phyloP scores from a whole-genome alignment of 768 basidiomycete genomes.

The Wakefieldia striispora region DNA sequence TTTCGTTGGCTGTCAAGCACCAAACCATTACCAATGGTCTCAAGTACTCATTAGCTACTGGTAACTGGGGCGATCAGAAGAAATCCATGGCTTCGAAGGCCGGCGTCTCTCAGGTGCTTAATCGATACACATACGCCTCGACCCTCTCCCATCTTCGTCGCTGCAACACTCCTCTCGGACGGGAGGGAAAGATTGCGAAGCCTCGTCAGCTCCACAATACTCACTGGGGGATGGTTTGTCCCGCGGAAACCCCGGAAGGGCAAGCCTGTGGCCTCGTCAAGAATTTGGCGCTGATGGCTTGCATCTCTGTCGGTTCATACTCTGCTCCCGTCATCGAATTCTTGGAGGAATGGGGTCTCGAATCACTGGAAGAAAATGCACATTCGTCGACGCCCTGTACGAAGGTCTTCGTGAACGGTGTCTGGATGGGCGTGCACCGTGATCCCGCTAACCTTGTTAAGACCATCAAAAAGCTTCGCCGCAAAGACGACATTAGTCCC shows the following conservation, averaged over 20 bases:
- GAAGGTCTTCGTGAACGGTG: constrained; percentile 98
- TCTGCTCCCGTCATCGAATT: constrained; percentile 97
- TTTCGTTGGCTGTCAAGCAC: constrained; percentile 89
- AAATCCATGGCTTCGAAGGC: constrained; percentile 98
- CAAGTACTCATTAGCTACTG: constrained; percentile 96
- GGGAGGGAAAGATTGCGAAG: constrained; percentile 98
- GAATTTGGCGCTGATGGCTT: constrained; percentile 95
- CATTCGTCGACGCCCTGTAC: constrained; percentile 81
- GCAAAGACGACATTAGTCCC: constrained; percentile 92
- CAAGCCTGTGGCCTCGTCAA: constrained; percentile 99
- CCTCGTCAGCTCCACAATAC: constrained; percentile 99
- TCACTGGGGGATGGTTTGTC: constrained; percentile 99
- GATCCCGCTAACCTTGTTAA: constrained; percentile 90
- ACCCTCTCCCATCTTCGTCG: constrained; percentile 97
- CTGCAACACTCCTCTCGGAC: constrained; percentile 95
- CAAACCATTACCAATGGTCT: constrained; percentile 98
- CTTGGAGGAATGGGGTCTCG: constrained; percentile 97
- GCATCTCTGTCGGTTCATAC: constrained; percentile 95
- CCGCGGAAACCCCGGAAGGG: constrained; percentile 98
- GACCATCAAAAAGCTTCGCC: constrained; percentile 87
- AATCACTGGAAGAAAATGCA: constrained; percentile 91
- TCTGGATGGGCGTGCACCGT: constrained; percentile 99
- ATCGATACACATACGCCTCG: constrained; percentile 98
- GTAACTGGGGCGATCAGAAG: constrained; percentile 99
- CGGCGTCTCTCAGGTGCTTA: constrained; percentile 97